Evolutionary conservation across 2,329 filamentous ascomycete species (phyloP), one percentile per base, ranked within the genome.

Genomic region (Sporothrix inflata): DNA sequence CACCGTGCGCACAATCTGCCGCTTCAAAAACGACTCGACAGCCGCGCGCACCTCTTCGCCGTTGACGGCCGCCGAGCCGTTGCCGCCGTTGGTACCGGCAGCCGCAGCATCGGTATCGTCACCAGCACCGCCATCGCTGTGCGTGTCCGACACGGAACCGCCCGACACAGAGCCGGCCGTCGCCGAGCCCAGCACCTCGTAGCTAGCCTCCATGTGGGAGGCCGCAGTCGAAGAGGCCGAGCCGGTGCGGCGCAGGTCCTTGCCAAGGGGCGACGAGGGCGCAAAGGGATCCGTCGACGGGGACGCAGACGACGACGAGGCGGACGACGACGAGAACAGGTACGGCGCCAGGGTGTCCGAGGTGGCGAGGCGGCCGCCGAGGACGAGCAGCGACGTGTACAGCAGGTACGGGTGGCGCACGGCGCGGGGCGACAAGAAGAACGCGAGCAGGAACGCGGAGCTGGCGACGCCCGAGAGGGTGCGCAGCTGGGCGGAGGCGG

Each of bases 321-420:
- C 65, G 47, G 24, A 66, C 49, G 67, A 63, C 66, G 78, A 74
- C 34, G 74, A 63, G 61, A 82, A 80, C 73, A 85, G 77, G 73
- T 81, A 81, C 1, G 86, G 84, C 19, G 86, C 81, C 53, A 89
- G 77, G 30, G 81, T 79, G 71, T 86, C 85, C 55, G 84, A 82
- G 38, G 85, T 84, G 69, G 82, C 85, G 60, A 88, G 83, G 27
- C 86, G 86, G 60, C 92, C 89, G 51, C 92, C 83, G 51, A 86
- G 84, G 57, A 90, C 88, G 72, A 94, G 86, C 34, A 94, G 82
- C 2, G 90, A 90, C 16, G 93, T 94, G 89, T 96, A 98, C 73
- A 98, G 82, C 34, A 98, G 89, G 80, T 97, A 98, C 0, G 95
- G 95, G 80, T 98, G 95, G 79, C 92, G 90, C 76, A 88, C 86